Percentiles rank a stretch among this genome's conserved stretches.
Conservation (phyloP, 768 basidiomycete species). For the Lactarius sanguifluus region DNA sequence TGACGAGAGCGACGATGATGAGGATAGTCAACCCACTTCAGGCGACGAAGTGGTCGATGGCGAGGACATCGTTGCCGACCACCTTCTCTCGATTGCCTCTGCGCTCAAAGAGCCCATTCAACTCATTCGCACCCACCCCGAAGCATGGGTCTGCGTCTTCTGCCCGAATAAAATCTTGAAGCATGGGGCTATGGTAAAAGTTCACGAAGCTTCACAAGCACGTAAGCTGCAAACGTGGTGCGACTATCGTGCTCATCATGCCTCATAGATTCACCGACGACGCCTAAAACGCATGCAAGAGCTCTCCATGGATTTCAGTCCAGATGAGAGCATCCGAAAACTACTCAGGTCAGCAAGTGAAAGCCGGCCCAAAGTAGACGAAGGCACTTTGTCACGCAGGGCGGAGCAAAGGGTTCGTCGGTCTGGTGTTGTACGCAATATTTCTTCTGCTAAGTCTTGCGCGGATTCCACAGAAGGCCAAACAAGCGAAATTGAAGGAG, state of each 20-base stretch:
- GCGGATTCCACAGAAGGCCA: slow-evolving; percentile 44
- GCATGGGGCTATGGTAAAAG: slow-evolving; percentile 50
- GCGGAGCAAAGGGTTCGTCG: slow-evolving; percentile 59
- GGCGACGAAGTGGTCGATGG: slow-evolving; percentile 33
- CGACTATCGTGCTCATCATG: neutral
- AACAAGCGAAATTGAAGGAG: slow-evolving; percentile 44
- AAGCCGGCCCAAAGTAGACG: slow-evolving; percentile 10
- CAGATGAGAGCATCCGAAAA: slow-evolving; percentile 48
- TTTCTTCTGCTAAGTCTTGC: slow-evolving; percentile 1
- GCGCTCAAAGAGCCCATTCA: slow-evolving; percentile 66
- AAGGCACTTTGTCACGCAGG: slow-evolving; percentile 49
- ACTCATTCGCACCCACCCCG: slow-evolving; percentile 53
- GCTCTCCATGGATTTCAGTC: slow-evolving; percentile 42
- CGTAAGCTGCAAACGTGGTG: slow-evolving; percentile 47
- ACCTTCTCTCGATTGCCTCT: slow-evolving; percentile 54
- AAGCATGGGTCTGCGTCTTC: slow-evolving; percentile 57
- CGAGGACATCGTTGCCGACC: slow-evolving; percentile 36
- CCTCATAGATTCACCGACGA: slow-evolving; percentile 59
- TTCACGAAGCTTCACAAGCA: slow-evolving; percentile 56
- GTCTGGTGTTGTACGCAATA: neutral
- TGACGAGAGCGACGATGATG: slow-evolving; percentile 35
- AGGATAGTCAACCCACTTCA: slow-evolving; percentile 23
- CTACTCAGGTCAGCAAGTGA: slow-evolving; percentile 32
- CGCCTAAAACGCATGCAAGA: slow-evolving; percentile 53
- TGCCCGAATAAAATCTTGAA: slow-evolving; percentile 78